phyloP scores from a whole-genome alignment of 257 asterid genomes.

The Cinchona pubescens region DNA sequence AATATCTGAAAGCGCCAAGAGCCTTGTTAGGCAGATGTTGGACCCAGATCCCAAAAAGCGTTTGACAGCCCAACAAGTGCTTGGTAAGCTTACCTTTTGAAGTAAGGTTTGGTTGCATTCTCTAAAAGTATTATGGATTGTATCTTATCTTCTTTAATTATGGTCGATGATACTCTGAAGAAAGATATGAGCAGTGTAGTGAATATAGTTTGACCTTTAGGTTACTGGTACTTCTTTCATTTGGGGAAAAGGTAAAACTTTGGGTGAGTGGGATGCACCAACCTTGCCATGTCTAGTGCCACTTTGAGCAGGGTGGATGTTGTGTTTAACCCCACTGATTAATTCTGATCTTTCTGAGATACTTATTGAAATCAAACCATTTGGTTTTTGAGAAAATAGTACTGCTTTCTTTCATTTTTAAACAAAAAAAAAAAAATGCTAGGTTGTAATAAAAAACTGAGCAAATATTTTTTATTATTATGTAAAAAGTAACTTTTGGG shows the following conservation, averaged over 20 bases:
- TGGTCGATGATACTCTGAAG: too few relatives aligned
- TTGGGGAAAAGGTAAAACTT: background rate
- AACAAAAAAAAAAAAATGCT: too few relatives aligned
- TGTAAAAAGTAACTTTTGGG: background rate
- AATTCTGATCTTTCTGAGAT: background rate
- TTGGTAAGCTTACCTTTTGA: conserved; percentile 52
- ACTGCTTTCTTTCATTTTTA: background rate
- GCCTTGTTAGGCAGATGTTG: conserved; percentile 81
- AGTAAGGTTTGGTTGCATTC: background rate
- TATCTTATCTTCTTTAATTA: too few relatives aligned
- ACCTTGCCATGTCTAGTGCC: background rate
- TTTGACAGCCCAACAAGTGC: conserved; percentile 88
- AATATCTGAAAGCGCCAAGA: conserved; percentile 75
- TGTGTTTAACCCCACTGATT: background rate
- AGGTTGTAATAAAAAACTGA: too few relatives aligned
- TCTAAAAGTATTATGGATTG: too few relatives aligned
- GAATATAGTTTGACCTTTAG: background rate
- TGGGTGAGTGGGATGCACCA: background rate
- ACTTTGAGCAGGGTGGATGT: background rate
- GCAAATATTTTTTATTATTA: background rate
- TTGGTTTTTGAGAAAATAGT: background rate
- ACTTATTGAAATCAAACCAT: background rate
- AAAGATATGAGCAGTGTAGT: background rate
- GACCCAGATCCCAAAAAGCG: conserved; percentile 81
- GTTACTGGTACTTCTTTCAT: background rate